Conservation (phyloP, 768 basidiomycete species). For the Phanerochaete carnosa region DNA sequence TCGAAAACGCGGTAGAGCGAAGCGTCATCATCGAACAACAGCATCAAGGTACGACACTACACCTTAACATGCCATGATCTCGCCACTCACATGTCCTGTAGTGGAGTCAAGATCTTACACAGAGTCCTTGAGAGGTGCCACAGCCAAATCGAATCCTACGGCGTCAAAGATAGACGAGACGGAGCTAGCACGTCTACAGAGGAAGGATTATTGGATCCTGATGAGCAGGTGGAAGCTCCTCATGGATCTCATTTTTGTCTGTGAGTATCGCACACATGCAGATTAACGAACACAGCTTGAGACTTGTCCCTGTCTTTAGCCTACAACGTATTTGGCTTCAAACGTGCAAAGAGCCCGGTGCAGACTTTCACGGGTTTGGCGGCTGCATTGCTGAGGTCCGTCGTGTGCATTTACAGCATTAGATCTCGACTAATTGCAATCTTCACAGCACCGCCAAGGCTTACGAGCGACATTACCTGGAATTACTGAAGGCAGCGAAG, state of each 20-base stretch:
- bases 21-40: conserved; percentile 63
- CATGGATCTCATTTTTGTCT: conserved; percentile 88
- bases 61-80: neutral
- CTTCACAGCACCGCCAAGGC: conserved; percentile 66
- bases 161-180: conserved; percentile 59
- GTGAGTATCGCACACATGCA: conserved; percentile 38
- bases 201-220: conserved; percentile 76
- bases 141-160: conserved; percentile 64
- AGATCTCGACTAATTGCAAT: neutral
- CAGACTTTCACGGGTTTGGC: conserved; percentile 66
- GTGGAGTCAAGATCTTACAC: conserved; percentile 71
- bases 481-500: conserved; percentile 52
- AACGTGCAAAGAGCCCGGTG: conserved; percentile 54
- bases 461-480: conserved; percentile 66
- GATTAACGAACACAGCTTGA: neutral
- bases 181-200: conserved; percentile 63
- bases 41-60: conserved; percentile 48
- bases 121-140: conserved; percentile 70
- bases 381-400: conserved; percentile 73
- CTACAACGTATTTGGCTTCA: conserved; percentile 74
- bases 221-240: conserved; percentile 65
- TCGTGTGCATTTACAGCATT: conserved; percentile 6
- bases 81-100: conserved; percentile 24
- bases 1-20: conserved; percentile 81
- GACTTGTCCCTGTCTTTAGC: conserved; percentile 38